Evolutionary conservation across 208 protist genomes (phyloP), one percentile per base, ranked within the genome.

Genomic region (Herpetomonas samuelpessoai): DNA sequence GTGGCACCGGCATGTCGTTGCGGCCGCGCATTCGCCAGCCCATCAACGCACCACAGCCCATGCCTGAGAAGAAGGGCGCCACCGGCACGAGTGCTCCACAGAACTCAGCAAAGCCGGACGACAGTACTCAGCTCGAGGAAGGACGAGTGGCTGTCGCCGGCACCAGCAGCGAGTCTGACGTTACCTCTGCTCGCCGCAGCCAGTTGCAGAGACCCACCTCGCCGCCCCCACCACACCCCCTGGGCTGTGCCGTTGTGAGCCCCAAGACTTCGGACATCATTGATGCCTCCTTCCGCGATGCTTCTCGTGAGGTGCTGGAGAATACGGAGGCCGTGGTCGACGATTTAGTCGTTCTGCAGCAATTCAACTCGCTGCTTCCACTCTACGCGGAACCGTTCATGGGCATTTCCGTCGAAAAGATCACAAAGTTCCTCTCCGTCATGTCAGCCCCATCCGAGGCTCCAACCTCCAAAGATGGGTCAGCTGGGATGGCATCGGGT

Each of bases 381-480:
- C 51, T 74, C 31, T 62, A 79, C 35, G 21, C 66, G n/a, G 61
- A 66, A 12, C 78, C 81, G 14, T 84, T 88, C 54, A 69, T 61
- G 25, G 62, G 45, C 6, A 65, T 84, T 25, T 22, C 57, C 14
- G 26, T 1, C 3, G 64, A 45, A 18, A 24, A 51, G 29, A 25
- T 84, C 19, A 52, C 66, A 2, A 6, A 46, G 12, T 80, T 77
- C 62, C 35, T 88, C 18, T 50, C 56, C 24, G 57, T 54, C 18
- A 53, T 83, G 28, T 2, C 60, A 41, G 41, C 39, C 1, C 14
- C 31, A 24, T 28, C 19, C 24, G 22, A 22, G 19, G 46, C 25
- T 9, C 45, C 53, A 46, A 50, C 55, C 9, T 1, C 35, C n/a
- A 30, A 49, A 38, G 50, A 35, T 16, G 10, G 53, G 6, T 57